Conservation (phyloP, 257 asterid genomes). For the Knoxia roxburghii region DNA sequence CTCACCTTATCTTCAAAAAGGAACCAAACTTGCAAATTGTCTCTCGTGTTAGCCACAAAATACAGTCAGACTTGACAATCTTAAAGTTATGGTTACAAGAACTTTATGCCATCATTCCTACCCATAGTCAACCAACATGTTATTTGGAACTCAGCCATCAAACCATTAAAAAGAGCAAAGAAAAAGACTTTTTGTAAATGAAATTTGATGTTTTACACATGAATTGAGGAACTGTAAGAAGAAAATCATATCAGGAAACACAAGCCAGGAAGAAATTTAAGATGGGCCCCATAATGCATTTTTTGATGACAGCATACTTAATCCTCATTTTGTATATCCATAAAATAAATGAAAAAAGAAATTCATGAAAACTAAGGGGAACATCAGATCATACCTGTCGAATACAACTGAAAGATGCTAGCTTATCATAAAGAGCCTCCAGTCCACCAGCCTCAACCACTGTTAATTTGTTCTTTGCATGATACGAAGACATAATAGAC, state of each 20-base stretch:
- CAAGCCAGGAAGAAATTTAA: not conserved
- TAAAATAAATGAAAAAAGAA: not conserved
- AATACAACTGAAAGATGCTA: conserved; percentile 42
- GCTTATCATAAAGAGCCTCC: conserved; percentile 59
- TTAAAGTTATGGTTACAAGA: not conserved
- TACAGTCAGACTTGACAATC: not conserved
- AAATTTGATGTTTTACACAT: not conserved
- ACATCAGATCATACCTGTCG: conserved; percentile 42
- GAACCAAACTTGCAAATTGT: not conserved
- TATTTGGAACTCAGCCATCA: not conserved
- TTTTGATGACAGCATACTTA: not conserved
- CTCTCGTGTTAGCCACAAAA: not conserved
- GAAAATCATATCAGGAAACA: not conserved
- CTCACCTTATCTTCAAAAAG: not conserved
- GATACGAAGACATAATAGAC: conserved; percentile 53
- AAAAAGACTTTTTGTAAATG: not conserved
- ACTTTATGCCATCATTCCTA: not conserved
- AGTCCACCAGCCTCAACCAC: conserved; percentile 78
- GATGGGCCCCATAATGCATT: not conserved
- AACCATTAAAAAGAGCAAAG: not conserved
- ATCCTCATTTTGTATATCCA: not conserved
- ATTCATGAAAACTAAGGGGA: not conserved
- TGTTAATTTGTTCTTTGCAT: conserved; percentile 43
- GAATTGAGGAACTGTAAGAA: not conserved
- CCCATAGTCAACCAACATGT: not conserved